Evolutionary conservation across 2,329 filamentous ascomycete species (phyloP), one percentile per base, ranked within the genome.

Genomic region (Fusarium longipes): DNA sequence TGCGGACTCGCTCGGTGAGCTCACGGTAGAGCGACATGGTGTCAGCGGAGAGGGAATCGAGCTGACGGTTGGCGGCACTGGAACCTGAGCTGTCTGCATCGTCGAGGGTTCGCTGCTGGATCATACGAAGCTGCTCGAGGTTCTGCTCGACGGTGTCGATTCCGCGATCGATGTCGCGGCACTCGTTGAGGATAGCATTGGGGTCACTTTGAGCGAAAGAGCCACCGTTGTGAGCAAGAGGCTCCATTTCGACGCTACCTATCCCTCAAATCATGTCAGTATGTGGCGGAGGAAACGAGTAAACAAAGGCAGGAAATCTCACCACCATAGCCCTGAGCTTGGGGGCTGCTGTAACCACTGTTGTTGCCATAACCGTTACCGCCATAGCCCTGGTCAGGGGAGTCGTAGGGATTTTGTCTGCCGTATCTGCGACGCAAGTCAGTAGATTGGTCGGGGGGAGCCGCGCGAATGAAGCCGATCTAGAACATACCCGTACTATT

Each of bases 21-120:
- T 86, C 87, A 65, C 92, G 90, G 83, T 97, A 97, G 54, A 89
- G 84, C 50, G 87, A 87, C 89, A 97, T 96, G 70, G 94, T 95
- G 68, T 95, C 90, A 42, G 89, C 85, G 69, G 89, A 91, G 58
- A 94, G 84, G 57, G 83, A 81, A 66, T 96, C 92, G 68, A 97
- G 87, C 73, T 91, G 86, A 64, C 86, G 86, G 72, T 88, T 87
- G 42, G 86, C 86, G 62, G 87, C 84, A 73, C 89, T 91, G 53
- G 88, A 87, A 48, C 86, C 82, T 39, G 87, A 88, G 71, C 89
- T 89, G 75, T 94, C 91, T 63, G 91, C 88, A 73, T 93, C 91
- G 74, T 89, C 87, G 67, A 97, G 87, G 32, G 89, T 87, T 65
- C 88, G 85, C 75, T 87, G 86, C 77, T 95, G 92, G 35, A 93